Evolutionary conservation across 139 green algal species (phyloP).

Genomic region (Chlorella vulgaris): DNA sequence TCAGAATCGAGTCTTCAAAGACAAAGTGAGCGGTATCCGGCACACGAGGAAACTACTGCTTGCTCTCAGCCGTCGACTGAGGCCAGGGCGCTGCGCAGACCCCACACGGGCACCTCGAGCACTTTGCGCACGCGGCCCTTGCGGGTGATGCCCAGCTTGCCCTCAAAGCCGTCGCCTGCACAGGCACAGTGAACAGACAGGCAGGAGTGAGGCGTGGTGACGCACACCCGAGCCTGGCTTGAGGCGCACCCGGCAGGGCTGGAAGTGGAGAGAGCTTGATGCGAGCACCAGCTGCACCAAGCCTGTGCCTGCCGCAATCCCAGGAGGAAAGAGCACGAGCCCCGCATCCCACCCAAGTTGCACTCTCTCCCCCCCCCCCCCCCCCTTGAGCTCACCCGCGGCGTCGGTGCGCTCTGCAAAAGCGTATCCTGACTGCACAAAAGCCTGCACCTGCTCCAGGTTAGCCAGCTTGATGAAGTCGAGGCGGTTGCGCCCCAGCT

Average conservation of each 20-base stretch:
- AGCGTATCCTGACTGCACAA: conserved; percentile 43
- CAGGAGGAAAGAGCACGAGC: too few species aligned
- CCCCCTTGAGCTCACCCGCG: conserved; percentile 2
- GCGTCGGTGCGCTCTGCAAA: conserved; percentile 53
- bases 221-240: too few species aligned
- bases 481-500: conserved; percentile 46
- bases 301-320: too few species aligned
- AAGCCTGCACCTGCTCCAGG: conserved; percentile 39
- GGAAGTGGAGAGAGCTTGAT: too few species aligned
- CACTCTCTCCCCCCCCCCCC: too few species aligned
- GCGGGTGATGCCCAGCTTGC: conserved; percentile 21
- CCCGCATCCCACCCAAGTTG: not conserved
- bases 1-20: too few species aligned
- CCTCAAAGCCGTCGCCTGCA: conserved; percentile 29
- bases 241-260: too few species aligned
- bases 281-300: too few species aligned
- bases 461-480: conserved; percentile 58
- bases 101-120: conserved; percentile 21
- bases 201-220: too few species aligned
- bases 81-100: conserved; percentile 3
- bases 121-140: conserved; percentile 15
- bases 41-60: too few species aligned
- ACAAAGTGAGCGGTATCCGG: too few species aligned
- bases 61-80: conserved; percentile 10
- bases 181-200: too few species aligned